Conservation (phyloP, 805 yeast species). For the Cyberlindnera maclurae region DNA sequence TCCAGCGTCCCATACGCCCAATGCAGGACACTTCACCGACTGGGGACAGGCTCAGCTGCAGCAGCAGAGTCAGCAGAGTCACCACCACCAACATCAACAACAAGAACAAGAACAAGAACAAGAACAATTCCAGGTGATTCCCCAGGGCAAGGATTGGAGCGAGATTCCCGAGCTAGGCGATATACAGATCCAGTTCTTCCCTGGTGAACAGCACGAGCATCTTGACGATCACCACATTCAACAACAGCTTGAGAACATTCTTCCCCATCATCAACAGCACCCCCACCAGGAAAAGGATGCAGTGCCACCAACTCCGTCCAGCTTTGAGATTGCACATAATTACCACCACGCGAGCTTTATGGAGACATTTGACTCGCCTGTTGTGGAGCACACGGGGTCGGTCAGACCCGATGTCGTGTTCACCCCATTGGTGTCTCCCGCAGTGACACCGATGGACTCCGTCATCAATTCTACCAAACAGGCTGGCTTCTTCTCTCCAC, state of each 20-base stretch:
- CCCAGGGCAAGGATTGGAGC: constrained; percentile 1
- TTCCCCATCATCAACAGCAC: background rate
- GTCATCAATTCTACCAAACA: constrained; percentile 11
- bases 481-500: constrained; percentile 33
- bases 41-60: background rate
- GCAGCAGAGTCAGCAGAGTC: background rate
- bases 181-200: constrained; percentile 6
- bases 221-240: constrained; percentile 1
- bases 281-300: constrained; percentile 1
- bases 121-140: background rate
- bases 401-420: constrained; percentile 55
- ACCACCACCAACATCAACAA: too few relatives aligned
- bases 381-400: constrained; percentile 9
- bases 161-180: background rate
- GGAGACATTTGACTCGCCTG: constrained; percentile 16
- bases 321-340: constrained; percentile 12
- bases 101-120: background rate
- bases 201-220: constrained; percentile 1
- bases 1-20: background rate
- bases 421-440: constrained; percentile 75
- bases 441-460: constrained; percentile 54
- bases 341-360: constrained; percentile 6
- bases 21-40: too few relatives aligned
- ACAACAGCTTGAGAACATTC: background rate
- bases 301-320: constrained; percentile 21